These are phyloP conservation scores for Annulohypoxylon stygium DNA, from an alignment of 495 filamentous ascomycete genomes.

Conservation along the genomic window DNA sequence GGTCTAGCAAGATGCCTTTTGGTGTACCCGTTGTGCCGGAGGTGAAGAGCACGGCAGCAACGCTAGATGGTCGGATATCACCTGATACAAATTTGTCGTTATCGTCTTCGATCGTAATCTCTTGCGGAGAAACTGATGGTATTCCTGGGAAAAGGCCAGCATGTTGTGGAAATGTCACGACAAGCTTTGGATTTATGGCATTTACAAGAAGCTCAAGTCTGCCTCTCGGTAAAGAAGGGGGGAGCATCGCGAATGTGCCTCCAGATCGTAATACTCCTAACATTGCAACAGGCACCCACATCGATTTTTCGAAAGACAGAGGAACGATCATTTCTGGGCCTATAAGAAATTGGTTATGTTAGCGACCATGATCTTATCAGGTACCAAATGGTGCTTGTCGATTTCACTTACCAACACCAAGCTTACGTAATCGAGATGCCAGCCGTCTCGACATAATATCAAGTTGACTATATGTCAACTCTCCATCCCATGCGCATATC, in stretches of 20 bases:
- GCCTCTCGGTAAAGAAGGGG: not conserved
- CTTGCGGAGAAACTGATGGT: not conserved
- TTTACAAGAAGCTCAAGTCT: not conserved
- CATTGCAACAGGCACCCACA: slow-evolving; percentile 1
- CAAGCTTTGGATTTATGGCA: not conserved
- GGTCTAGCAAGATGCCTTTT: slow-evolving; percentile 3
- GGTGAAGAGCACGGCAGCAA: slow-evolving; percentile 1
- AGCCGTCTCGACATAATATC: not conserved
- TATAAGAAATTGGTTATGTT: not conserved
- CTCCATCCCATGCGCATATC: slow-evolving; percentile 8
- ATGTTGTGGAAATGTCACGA: not conserved
- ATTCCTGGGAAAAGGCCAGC: not conserved
- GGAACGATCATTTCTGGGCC: not conserved
- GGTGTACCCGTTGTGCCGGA: slow-evolving; percentile 2
- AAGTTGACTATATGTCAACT: not conserved
- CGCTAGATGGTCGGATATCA: not conserved
- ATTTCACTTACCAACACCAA: not conserved
- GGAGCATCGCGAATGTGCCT: not conserved
- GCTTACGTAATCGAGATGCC: not conserved
- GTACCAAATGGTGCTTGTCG: not conserved
- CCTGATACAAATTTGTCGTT: not conserved
- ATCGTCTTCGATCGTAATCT: not conserved
- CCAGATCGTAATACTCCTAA: not conserved
- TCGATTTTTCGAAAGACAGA: not conserved
- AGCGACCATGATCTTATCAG: not conserved